Percentiles rank a stretch among this genome's conserved stretches.
Evolutionary conservation across 2,329 filamentous ascomycete species (phyloP).

Genomic region (Alternaria gaisen): DNA sequence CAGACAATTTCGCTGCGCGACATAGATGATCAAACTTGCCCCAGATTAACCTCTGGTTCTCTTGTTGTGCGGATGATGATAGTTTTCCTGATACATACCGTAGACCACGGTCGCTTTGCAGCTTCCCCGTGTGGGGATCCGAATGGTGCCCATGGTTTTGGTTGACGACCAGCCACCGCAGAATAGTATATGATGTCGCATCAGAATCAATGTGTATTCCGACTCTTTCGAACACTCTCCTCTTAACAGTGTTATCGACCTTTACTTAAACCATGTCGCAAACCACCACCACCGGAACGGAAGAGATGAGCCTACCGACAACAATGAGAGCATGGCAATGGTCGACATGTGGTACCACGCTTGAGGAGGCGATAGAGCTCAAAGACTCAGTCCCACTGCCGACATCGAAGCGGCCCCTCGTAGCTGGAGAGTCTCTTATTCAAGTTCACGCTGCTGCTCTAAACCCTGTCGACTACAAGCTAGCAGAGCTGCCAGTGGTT

Average conservation of each 20-base stretch:
- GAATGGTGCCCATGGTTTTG: slow-evolving; percentile 1
- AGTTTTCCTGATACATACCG: neutral
- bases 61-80: neutral
- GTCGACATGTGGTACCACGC: slow-evolving; percentile 18
- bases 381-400: slow-evolving; percentile 19
- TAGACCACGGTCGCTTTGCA: neutral
- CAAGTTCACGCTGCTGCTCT: slow-evolving; percentile 29
- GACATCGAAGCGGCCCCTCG: slow-evolving; percentile 6
- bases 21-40: neutral
- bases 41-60: neutral
- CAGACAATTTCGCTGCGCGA: neutral
- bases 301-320: slow-evolving; percentile 13
- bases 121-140: slow-evolving; percentile 19
- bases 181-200: slow-evolving; percentile 8
- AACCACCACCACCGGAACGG: neutral
- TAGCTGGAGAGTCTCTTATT: slow-evolving; percentile 23
- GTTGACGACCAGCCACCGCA: slow-evolving; percentile 6
- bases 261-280: slow-evolving; percentile 7
- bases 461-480: slow-evolving; percentile 38
- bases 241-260: neutral
- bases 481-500: slow-evolving; percentile 28
- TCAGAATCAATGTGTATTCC: neutral
- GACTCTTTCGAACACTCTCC: neutral
- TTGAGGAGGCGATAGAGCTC: slow-evolving; percentile 24
- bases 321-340: slow-evolving; percentile 41